Conservation (phyloP, 345 rosid species). For the Toxicodendron radicans region DNA sequence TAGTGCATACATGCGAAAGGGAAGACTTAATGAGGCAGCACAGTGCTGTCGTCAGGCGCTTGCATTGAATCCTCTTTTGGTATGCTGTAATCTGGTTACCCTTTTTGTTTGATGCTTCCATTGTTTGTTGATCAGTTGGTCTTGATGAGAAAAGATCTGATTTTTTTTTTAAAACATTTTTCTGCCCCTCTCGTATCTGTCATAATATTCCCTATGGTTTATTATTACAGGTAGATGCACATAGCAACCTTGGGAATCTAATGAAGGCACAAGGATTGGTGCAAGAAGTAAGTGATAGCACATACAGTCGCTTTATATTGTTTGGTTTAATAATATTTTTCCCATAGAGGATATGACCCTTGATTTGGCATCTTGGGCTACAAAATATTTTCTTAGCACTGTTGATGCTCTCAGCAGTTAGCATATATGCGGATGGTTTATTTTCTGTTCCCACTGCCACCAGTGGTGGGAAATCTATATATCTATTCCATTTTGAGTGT, state of each 20-base stretch:
- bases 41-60: constrained; percentile 98
- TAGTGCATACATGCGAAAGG: constrained; percentile 96
- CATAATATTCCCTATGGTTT: constrained; percentile 8
- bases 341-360: not conserved
- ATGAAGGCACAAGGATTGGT: constrained; percentile 95
- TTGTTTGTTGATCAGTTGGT: not conserved
- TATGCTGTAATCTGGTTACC: constrained; percentile 25
- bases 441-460: constrained; percentile 11
- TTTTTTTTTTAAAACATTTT: not conserved
- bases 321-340: constrained; percentile 7
- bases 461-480: constrained; percentile 16
- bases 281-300: constrained; percentile 78
- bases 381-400: constrained; percentile 8
- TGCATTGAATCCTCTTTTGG: constrained; percentile 86
- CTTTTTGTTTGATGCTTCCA: constrained; percentile 3
- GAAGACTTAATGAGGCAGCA: constrained; percentile 90
- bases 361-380: constrained; percentile 18
- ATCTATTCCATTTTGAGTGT: constrained; percentile 16
- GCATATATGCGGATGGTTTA: constrained; percentile 23
- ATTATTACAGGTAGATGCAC: constrained; percentile 86
- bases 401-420: constrained; percentile 10
- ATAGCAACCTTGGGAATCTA: constrained; percentile 87
- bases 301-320: constrained; percentile 3
- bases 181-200: constrained; percentile 2
- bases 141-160: not conserved